Percentiles rank a stretch among this genome's conserved stretches.
phyloP scores from a whole-genome alignment of 495 filamentous ascomycete species.

The Neurospora sp. region DNA sequence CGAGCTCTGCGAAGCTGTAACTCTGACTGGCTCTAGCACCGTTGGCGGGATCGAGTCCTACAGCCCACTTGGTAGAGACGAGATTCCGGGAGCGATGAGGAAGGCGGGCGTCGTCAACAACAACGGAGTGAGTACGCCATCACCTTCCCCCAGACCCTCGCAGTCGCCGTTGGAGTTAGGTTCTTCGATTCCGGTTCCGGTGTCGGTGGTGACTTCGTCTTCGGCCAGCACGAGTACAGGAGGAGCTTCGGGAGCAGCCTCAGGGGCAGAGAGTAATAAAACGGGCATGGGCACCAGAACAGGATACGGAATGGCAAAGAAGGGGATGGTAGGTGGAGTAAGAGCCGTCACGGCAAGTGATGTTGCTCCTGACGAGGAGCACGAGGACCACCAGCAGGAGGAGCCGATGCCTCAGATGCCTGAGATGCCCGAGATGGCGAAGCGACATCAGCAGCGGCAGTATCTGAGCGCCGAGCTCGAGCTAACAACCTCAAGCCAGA shows the following conservation, averaged over 20 bases:
- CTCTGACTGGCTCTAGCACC: background rate
- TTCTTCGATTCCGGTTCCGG: background rate
- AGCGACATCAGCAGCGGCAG: conserved; percentile 46
- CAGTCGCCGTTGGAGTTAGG: background rate
- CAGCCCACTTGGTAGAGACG: conserved; percentile 7
- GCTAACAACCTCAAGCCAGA: background rate
- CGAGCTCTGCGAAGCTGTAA: conserved; percentile 17
- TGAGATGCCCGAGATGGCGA: background rate
- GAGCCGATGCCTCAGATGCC: background rate
- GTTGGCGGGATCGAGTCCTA: conserved; percentile 3
- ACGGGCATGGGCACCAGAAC: background rate
- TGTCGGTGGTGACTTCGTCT: background rate
- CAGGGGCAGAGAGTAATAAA: background rate
- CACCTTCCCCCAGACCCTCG: background rate
- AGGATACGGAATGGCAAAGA: background rate
- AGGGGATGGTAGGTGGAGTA: background rate
- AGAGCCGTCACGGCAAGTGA: background rate
- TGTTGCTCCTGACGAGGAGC: background rate
- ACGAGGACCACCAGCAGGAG: background rate
- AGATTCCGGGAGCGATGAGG: background rate
- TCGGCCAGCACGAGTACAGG: background rate
- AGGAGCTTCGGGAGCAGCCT: background rate
- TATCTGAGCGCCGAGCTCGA: background rate
- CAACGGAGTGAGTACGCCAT: background rate
- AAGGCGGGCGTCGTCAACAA: background rate